Conservation (phyloP, 345 rosid species). For the Raphanus sativus region DNA sequence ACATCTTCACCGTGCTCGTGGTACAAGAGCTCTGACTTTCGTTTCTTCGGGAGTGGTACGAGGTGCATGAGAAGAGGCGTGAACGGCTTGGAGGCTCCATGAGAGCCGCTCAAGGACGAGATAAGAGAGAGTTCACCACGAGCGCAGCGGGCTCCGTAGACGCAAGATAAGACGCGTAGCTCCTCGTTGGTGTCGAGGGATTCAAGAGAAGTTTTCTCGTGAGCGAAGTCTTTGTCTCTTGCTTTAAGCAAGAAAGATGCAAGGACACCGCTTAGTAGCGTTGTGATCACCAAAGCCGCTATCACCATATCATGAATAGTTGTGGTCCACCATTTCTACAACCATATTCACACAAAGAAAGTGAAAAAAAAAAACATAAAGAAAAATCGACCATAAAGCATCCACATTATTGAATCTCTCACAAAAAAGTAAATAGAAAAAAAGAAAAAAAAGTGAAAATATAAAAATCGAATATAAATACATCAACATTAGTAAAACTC, state of each 20-base stretch:
- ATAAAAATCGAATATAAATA: neutral
- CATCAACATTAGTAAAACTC: too few relatives aligned
- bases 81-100: slow-evolving; percentile 40
- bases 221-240: slow-evolving; percentile 48
- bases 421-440: neutral
- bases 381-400: neutral
- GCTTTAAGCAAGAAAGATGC: slow-evolving; percentile 50
- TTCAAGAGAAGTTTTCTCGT: slow-evolving; percentile 51
- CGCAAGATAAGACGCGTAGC: slow-evolving; percentile 65
- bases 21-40: slow-evolving; percentile 51
- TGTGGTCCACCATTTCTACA: slow-evolving; percentile 49
- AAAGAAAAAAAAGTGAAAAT: neutral
- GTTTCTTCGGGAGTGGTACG: slow-evolving; percentile 73
- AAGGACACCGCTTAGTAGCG: slow-evolving; percentile 58
- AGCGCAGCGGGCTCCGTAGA: slow-evolving; percentile 66
- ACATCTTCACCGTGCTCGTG: slow-evolving; percentile 70
- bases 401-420: neutral
- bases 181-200: slow-evolving; percentile 52
- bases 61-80: slow-evolving; percentile 69
- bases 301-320: slow-evolving; percentile 51
- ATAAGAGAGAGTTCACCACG: slow-evolving; percentile 54
- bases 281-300: slow-evolving; percentile 56
- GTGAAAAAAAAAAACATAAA: neutral
- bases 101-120: slow-evolving; percentile 53
- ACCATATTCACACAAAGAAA: neutral